Percentiles rank a stretch among this genome's conserved stretches.
These are phyloP conservation scores for Tetracladium setigerum DNA, from an alignment of 495 filamentous ascomycete genomes.

Conservation along the genomic window DNA sequence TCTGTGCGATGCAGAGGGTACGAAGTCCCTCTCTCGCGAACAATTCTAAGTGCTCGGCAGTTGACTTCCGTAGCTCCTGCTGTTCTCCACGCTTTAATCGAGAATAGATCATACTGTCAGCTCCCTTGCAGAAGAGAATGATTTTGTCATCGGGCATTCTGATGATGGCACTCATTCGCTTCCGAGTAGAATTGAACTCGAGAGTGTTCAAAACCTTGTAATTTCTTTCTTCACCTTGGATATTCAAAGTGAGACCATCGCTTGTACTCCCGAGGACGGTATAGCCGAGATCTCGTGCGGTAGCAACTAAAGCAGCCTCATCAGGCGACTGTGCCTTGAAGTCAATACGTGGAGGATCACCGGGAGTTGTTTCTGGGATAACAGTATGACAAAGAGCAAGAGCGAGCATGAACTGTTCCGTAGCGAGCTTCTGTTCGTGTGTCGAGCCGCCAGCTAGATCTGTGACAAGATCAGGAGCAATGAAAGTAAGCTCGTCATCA, in stretches of 20 bases:
- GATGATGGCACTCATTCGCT: slow-evolving; percentile 97
- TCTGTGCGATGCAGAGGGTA: slow-evolving; percentile 91
- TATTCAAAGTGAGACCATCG: slow-evolving; percentile 75
- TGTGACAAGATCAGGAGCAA: slow-evolving; percentile 79
- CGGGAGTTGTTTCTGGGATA: slow-evolving; percentile 82
- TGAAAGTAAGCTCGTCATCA: slow-evolving; percentile 84
- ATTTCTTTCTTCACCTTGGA: slow-evolving; percentile 75
- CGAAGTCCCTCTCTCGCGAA: slow-evolving; percentile 93
- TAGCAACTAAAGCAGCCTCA: slow-evolving; percentile 90
- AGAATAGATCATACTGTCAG: slow-evolving; percentile 96
- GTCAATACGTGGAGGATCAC: slow-evolving; percentile 81
- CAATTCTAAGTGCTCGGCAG: slow-evolving; percentile 91
- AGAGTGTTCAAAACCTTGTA: slow-evolving; percentile 90
- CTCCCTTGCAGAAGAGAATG: slow-evolving; percentile 93
- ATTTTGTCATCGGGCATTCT: slow-evolving; percentile 93
- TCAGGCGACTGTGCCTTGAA: slow-evolving; percentile 98
- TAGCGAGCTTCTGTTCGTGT: slow-evolving; percentile 65
- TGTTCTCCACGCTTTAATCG: slow-evolving; percentile 82
- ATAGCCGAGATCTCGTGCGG: slow-evolving; percentile 91
- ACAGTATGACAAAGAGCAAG: slow-evolving; percentile 95
- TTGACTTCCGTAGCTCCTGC: slow-evolving; percentile 68
- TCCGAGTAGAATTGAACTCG: slow-evolving; percentile 95
- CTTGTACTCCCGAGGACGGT: slow-evolving; percentile 78
- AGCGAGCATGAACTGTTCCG: slow-evolving; percentile 88
- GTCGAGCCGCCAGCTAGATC: slow-evolving; percentile 74